Percentiles rank a stretch among this genome's conserved stretches.
phyloP scores from a whole-genome alignment of 2,329 filamentous ascomycete species.

The Beauveria bassiana region DNA sequence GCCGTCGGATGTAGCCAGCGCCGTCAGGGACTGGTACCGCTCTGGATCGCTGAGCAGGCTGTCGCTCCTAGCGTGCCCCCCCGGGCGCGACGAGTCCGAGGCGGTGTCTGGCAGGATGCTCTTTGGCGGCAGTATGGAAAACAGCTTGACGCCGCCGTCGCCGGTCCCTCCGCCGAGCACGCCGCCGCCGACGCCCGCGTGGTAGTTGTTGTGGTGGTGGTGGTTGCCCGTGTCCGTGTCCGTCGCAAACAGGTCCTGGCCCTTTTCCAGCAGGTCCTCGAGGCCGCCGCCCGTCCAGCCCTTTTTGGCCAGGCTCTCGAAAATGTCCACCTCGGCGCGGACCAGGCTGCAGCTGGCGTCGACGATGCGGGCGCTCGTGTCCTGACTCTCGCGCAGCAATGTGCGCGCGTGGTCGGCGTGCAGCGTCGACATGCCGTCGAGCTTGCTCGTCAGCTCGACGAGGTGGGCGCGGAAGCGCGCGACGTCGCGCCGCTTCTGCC shows the following conservation, averaged over 20 bases:
- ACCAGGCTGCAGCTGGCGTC: conserved; percentile 59
- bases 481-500: conserved; percentile 53
- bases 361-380: conserved; percentile 53
- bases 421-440: conserved; percentile 54
- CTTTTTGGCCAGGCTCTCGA: conserved; percentile 58
- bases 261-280: conserved; percentile 58
- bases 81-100: conserved; percentile 28
- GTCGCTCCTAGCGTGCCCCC: conserved; percentile 40
- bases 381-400: conserved; percentile 55
- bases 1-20: conserved; percentile 27
- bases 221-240: conserved; percentile 24
- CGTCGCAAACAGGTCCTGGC: conserved; percentile 51
- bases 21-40: conserved; percentile 51
- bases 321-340: conserved; percentile 62
- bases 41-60: conserved; percentile 46
- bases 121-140: conserved; percentile 56
- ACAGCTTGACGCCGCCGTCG: conserved; percentile 41
- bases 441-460: conserved; percentile 52
- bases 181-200: conserved; percentile 12
- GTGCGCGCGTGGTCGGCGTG: conserved; percentile 54
- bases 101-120: conserved; percentile 51
- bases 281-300: conserved; percentile 61
- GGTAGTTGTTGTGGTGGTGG: background rate
- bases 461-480: conserved; percentile 54
- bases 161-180: conserved; percentile 25